Percentiles rank a stretch among this genome's conserved stretches.
Conservation (phyloP, 805 yeast genomes). For the Saccharomycopsis microspora region DNA sequence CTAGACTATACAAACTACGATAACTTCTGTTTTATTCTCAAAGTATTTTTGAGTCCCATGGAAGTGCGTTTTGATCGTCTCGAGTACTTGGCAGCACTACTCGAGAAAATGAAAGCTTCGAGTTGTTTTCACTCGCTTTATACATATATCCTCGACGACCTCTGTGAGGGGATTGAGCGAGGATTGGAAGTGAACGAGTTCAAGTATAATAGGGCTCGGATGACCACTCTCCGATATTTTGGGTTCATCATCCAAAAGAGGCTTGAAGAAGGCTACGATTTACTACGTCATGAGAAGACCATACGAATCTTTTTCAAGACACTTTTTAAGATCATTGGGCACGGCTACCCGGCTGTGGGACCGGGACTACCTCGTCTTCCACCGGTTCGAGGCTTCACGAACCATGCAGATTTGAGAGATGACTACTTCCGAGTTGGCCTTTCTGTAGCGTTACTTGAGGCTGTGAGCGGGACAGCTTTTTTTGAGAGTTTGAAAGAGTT, state of each 20-base stretch:
- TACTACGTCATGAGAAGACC: constrained; percentile 17
- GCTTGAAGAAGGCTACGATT: too few relatives aligned
- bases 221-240: constrained; percentile 50
- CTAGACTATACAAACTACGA: constrained; percentile 19
- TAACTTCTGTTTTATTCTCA: constrained; percentile 21
- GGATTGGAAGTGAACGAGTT: constrained; percentile 60
- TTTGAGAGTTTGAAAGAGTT: constrained; percentile 10
- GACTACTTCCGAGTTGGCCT: constrained; percentile 65
- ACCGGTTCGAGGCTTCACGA: constrained; percentile 24
- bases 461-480: background rate
- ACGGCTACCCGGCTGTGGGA: constrained; percentile 47
- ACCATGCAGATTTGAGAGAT: constrained; percentile 47
- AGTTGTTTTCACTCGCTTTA: constrained; percentile 29
- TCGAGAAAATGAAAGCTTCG: constrained; percentile 24
- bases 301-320: constrained; percentile 27
- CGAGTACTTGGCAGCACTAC: constrained; percentile 34
- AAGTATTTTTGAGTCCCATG: constrained; percentile 48
- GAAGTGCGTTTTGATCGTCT: constrained; percentile 48
- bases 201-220: constrained; percentile 44
- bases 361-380: constrained; percentile 29
- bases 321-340: constrained; percentile 44
- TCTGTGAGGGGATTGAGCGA: constrained; percentile 49
- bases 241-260: constrained; percentile 16
- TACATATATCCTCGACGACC: constrained; percentile 42
- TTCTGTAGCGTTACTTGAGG: constrained; percentile 31